These are phyloP conservation scores for Hamiltosporidium tvaerminnensis DNA, from an alignment of 371 early-diverging fungal species.

Conservation along the genomic window DNA sequence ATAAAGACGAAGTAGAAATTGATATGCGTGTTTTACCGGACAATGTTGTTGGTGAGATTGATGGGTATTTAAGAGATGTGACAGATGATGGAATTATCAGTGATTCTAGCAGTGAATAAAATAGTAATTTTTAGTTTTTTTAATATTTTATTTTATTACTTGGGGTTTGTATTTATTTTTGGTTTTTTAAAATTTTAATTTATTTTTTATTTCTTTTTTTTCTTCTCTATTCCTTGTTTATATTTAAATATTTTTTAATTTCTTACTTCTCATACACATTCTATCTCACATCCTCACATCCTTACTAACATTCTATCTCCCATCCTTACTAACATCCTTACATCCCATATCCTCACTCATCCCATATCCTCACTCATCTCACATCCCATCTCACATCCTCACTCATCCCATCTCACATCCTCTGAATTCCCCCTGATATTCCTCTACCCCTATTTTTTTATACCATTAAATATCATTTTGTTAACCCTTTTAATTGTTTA, in stretches of 20 bases:
- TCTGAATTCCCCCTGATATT: background rate
- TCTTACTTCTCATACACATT: too few relatives aligned
- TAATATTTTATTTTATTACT: background rate
- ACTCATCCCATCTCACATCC: too few relatives aligned
- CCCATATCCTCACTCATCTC: too few relatives aligned
- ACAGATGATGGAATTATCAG: background rate
- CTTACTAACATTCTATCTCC: background rate
- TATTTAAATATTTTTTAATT: too few relatives aligned
- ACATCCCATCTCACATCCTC: too few relatives aligned
- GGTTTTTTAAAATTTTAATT: background rate
- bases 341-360: too few relatives aligned
- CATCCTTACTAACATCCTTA: background rate
- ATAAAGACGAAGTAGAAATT: conserved; percentile 43
- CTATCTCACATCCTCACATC: too few relatives aligned
- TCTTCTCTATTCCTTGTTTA: too few relatives aligned
- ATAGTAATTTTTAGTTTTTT: background rate
- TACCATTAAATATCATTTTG: background rate
- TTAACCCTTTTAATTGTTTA: conserved; percentile 10
- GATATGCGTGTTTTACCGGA: conserved; percentile 37
- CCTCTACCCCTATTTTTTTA: background rate
- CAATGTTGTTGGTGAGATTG: conserved; percentile 34
- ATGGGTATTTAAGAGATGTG: conserved; percentile 7
- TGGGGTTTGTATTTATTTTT: background rate
- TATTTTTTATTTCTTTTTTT: too few relatives aligned
- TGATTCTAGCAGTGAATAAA: background rate